Evolutionary conservation across 768 basidiomycete species (phyloP).

Genomic region (Leucocoprinus leucothites): DNA sequence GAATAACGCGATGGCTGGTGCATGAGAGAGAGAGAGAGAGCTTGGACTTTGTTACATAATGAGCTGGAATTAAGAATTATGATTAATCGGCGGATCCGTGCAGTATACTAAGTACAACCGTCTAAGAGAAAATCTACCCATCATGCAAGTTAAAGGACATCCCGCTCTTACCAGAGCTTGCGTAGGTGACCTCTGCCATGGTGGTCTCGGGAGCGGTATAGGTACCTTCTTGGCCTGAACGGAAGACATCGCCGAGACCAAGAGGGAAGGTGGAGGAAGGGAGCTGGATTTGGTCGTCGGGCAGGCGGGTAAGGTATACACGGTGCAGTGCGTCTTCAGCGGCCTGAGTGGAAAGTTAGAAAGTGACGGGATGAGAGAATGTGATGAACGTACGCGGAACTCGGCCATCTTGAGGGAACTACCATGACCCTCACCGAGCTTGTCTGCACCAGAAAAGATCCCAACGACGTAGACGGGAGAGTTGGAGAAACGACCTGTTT

Average conservation of each 20-base stretch:
- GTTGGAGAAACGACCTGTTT: conserved; percentile 88
- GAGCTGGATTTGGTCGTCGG: conserved; percentile 61
- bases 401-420: conserved; percentile 94
- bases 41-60: neutral
- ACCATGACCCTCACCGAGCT: conserved; percentile 95
- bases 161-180: conserved; percentile 60
- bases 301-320: conserved; percentile 78
- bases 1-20: neutral
- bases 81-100: conserved; percentile 2
- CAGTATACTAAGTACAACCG: conserved; percentile 6
- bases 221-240: conserved; percentile 35
- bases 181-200: conserved; percentile 65
- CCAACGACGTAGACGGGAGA: conserved; percentile 96
- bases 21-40: no score
- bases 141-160: neutral
- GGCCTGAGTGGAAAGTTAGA: conserved; percentile 44
- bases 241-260: conserved; percentile 52
- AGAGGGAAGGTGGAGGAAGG: conserved; percentile 74
- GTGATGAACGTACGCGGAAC: conserved; percentile 62
- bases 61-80: conserved; percentile 5
- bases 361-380: neutral
- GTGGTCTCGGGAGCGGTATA: conserved; percentile 57
- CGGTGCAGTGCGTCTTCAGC: conserved; percentile 84
- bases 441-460: conserved; percentile 76
- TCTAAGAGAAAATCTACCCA: conserved; percentile 10